These are phyloP conservation scores for Nicotiana tabacum DNA, from an alignment of 257 asterid genomes.

Conservation along the genomic window DNA sequence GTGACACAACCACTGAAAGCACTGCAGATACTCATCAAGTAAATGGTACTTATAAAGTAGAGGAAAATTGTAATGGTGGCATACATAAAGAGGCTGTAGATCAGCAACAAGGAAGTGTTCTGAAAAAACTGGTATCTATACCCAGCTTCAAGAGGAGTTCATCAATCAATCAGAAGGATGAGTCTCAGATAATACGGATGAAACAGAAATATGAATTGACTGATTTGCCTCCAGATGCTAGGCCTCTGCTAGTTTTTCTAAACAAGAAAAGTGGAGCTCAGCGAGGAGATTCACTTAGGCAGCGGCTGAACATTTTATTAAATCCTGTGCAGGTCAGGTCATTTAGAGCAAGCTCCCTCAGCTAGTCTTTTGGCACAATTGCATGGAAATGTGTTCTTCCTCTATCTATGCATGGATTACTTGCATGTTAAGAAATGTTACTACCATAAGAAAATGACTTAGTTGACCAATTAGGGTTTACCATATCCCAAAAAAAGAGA, in stretches of 20 bases:
- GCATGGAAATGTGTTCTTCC: neutral
- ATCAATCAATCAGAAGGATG: constrained; percentile 63
- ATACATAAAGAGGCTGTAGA: constrained; percentile 35
- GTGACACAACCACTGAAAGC: constrained; percentile 51
- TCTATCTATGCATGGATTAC: neutral
- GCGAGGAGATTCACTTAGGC: constrained; percentile 78
- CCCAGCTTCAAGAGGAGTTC: constrained; percentile 60
- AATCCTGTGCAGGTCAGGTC: constrained; percentile 90
- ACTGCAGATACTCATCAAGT: constrained; percentile 35
- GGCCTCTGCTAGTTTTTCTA: constrained; percentile 81
- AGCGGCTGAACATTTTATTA: constrained; percentile 67
- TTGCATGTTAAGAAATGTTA: neutral
- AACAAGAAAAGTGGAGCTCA: constrained; percentile 98
- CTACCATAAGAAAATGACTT: neutral
- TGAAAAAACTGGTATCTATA: constrained; percentile 38
- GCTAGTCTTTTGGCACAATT: constrained; percentile 7
- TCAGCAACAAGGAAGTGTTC: constrained; percentile 40
- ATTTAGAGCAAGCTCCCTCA: constrained; percentile 1
- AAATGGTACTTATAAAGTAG: constrained; percentile 43
- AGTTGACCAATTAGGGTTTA: constrained; percentile 2
- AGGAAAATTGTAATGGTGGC: constrained; percentile 47
- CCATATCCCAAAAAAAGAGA: neutral
- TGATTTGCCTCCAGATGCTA: constrained; percentile 83
- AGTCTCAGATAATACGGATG: constrained; percentile 39
- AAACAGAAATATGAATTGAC: constrained; percentile 68